Evolutionary conservation across 1,284 basidiomycete genomes (phyloP).

Genomic region (Rhodotorula sp.): DNA sequence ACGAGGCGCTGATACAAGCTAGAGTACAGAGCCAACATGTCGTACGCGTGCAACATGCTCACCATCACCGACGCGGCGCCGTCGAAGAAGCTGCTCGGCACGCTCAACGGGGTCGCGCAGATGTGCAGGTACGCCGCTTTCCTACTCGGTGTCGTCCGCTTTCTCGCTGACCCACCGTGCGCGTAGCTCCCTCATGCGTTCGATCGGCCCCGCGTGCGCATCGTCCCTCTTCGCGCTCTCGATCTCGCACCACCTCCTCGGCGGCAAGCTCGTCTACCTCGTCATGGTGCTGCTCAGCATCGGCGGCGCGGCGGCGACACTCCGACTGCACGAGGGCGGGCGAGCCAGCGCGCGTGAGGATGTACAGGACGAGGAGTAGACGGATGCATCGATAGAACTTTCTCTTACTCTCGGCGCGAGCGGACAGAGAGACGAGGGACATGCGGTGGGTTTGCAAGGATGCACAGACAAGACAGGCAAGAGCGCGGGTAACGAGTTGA

Average conservation of each 20-base stretch:
- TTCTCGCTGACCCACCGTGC: background rate
- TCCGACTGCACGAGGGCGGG: conserved; percentile 25
- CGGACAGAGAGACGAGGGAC: background rate
- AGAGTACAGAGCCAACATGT: conserved; percentile 15
- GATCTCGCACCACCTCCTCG: conserved; percentile 23
- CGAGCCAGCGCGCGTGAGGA: conserved; percentile 26
- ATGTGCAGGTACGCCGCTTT: conserved; percentile 38
- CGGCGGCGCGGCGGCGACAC: conserved; percentile 20
- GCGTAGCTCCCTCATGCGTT: conserved; percentile 36
- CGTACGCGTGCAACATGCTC: conserved; percentile 47
- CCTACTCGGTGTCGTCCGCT: background rate
- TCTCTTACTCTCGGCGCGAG: no score
- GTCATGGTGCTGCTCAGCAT: conserved; percentile 30
- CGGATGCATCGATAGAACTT: background rate
- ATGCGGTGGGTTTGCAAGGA: background rate
- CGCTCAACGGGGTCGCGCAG: conserved; percentile 49
- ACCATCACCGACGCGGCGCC: conserved; percentile 48
- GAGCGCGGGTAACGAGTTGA: no score
- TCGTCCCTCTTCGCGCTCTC: conserved; percentile 43
- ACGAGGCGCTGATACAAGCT: background rate
- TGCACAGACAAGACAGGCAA: no score
- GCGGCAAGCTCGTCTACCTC: conserved; percentile 38
- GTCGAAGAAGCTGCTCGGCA: conserved; percentile 43
- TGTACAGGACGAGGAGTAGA: background rate
- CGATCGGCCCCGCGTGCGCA: conserved; percentile 34